Base-by-base conservation (phyloP, 805 yeast genomes). In the Candida xyloterini region DNA sequence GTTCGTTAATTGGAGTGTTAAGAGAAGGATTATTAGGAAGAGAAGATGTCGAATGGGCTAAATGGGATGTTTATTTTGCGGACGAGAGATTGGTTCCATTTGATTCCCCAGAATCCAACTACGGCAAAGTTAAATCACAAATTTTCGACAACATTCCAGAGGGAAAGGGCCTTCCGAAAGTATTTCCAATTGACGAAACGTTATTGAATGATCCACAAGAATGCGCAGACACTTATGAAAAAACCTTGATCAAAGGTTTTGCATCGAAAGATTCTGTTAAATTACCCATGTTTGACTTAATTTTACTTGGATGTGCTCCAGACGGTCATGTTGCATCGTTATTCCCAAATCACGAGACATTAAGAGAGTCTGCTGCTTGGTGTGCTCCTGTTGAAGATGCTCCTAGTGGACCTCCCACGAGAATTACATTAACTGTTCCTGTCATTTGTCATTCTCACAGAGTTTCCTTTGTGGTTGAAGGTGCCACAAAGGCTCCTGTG, bases 271-370 rank as follows among this genome's bases (percentile, higher is more conserved):
- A 93, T 63, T 83, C 95, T 13, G 99, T 93, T 41, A 89, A 90
- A 65, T 73, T 91, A 46, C 99, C 99, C 44, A 81, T 87, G 78
- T 91, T 93, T 66, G 98, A 93, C 63, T 67, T 93, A 38, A 76
- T 93, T 47, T 69, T 93, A 50, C 71, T 93, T 43, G 99, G 99
- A 18, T 91, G 98, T 71, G 99, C 99, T 1, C 98, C 98, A 3
- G 99, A 91, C 63, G 99, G 99, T 15, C 99, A 91, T 63, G 86
- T 88, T 57, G 96, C 96, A 37, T 88, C 95, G n/a, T 74, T 91
- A 40, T 91, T 91, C 71, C 99, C 99, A 15, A 83, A 84, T 59
- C 93, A 86, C 56, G 93, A 86, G 51, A 83, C 85, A 40, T 69
- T 91, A 50, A 75, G 97, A 57, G 99, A 91, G 62, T 77, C 82